Evolutionary conservation across 1,139 yeast genomes (phyloP).

Genomic region (Pichia cactophila): DNA sequence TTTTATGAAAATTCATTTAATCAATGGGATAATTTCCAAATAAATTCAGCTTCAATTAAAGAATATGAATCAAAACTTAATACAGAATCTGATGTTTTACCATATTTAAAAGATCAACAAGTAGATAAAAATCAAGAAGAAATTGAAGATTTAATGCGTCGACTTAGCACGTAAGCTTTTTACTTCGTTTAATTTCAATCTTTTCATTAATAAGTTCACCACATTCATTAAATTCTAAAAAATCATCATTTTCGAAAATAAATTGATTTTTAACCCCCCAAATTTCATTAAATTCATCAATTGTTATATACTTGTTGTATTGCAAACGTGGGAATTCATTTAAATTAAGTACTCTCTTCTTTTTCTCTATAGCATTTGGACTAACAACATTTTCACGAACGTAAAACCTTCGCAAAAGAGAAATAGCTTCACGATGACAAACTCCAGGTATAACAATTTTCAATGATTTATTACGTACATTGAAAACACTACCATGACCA

Average conservation of each 20-base stretch:
- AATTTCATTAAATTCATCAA: conserved; percentile 37
- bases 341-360: conserved; percentile 63
- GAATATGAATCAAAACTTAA: background rate
- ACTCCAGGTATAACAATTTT: conserved; percentile 57
- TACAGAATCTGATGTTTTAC: conserved; percentile 10
- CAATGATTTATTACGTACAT: conserved; percentile 45
- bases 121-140: conserved; percentile 1
- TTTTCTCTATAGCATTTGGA: conserved; percentile 71
- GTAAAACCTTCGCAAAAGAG: conserved; percentile 73
- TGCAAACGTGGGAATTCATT: conserved; percentile 54
- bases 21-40: conserved; percentile 53
- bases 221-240: conserved; percentile 19
- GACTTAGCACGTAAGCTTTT: background rate
- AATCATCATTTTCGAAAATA: conserved; percentile 26
- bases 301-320: conserved; percentile 40
- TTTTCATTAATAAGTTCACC: background rate
- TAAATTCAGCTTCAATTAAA: conserved; percentile 2
- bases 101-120: background rate
- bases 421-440: conserved; percentile 71
- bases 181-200: background rate
- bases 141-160: conserved; percentile 3
- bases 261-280: conserved; percentile 40
- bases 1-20: conserved; percentile 67
- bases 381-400: conserved; percentile 79
- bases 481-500: conserved; percentile 84